phyloP scores from a whole-genome alignment of 2,329 filamentous ascomycete species.

The Monilinia vaccinii-corymbosi region DNA sequence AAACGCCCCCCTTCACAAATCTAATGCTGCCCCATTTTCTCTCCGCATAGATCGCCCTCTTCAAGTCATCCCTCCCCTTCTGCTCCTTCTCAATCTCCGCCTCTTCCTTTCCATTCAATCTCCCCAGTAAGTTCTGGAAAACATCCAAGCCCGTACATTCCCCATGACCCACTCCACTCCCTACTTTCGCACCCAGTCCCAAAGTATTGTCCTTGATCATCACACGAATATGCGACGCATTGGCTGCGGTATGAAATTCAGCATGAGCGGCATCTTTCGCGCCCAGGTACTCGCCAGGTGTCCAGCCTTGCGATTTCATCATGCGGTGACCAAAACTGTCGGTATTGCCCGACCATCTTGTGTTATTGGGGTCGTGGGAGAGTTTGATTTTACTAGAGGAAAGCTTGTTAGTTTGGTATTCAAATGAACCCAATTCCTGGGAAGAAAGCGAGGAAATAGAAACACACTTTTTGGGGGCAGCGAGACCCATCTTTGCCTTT shows the following conservation, averaged over 20 bases:
- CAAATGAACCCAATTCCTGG: background rate
- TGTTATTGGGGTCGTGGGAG: constrained; percentile 90
- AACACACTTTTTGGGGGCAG: constrained; percentile 55
- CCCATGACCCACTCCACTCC: constrained; percentile 54
- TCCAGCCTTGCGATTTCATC: constrained; percentile 82
- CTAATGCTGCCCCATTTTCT: constrained; percentile 70
- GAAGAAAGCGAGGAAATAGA: constrained; percentile 17
- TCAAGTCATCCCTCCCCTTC: constrained; percentile 57
- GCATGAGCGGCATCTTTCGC: constrained; percentile 67
- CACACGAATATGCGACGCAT: constrained; percentile 77
- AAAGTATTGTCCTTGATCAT: constrained; percentile 83
- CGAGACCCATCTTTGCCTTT: constrained; percentile 51
- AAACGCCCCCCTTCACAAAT: constrained; percentile 78
- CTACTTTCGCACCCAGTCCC: constrained; percentile 74
- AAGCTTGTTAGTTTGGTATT: constrained; percentile 33
- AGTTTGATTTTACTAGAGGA: constrained; percentile 50
- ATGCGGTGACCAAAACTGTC: constrained; percentile 83
- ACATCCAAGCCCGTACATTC: constrained; percentile 78
- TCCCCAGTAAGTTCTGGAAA: constrained; percentile 76
- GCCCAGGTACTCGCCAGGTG: constrained; percentile 74
- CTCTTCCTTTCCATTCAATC: constrained; percentile 81
- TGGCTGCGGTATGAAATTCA: constrained; percentile 68
- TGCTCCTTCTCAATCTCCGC: constrained; percentile 62
- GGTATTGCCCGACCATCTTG: constrained; percentile 77
- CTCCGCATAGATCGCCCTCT: constrained; percentile 64